These are phyloP conservation scores for Verticillium longisporum DNA, from an alignment of 2,329 filamentous ascomycete genomes.

Conservation along the genomic window DNA sequence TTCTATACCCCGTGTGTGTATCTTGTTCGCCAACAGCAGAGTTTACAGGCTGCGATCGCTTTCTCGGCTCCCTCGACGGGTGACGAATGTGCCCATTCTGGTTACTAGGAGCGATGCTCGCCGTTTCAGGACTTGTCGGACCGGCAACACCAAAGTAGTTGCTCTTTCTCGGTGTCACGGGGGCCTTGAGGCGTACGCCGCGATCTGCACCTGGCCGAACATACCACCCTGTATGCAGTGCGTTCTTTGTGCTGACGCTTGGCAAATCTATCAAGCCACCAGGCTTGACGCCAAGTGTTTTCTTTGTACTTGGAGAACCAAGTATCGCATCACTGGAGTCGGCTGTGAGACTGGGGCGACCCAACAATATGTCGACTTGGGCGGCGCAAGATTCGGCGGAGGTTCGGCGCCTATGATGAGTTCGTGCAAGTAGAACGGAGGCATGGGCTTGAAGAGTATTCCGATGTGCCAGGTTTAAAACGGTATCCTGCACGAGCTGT, in stretches of 20 bases:
- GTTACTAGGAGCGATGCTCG: neutral
- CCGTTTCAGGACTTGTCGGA: neutral
- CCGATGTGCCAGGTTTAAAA: neutral
- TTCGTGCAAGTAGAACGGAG: neutral
- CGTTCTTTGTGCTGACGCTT: neutral
- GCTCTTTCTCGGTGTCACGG: neutral
- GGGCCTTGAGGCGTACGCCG: neutral
- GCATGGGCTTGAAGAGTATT: neutral
- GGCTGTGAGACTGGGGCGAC: neutral
- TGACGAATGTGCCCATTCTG: neutral
- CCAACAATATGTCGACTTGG: neutral
- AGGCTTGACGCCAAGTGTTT: neutral
- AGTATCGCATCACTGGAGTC: neutral
- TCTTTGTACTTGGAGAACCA: neutral
- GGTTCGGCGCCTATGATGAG: neutral
- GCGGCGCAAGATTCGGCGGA: neutral
- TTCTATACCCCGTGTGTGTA: no score
- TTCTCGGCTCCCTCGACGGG: neutral
- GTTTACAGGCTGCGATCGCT: neutral
- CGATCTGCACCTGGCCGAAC: neutral
- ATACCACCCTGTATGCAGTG: neutral
- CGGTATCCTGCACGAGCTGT: neutral
- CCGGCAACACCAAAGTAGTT: neutral
- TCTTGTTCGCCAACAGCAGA: no score
- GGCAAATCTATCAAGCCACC: neutral